Conservation (phyloP, 805 yeast species). For the Clavispora carvajalis region DNA sequence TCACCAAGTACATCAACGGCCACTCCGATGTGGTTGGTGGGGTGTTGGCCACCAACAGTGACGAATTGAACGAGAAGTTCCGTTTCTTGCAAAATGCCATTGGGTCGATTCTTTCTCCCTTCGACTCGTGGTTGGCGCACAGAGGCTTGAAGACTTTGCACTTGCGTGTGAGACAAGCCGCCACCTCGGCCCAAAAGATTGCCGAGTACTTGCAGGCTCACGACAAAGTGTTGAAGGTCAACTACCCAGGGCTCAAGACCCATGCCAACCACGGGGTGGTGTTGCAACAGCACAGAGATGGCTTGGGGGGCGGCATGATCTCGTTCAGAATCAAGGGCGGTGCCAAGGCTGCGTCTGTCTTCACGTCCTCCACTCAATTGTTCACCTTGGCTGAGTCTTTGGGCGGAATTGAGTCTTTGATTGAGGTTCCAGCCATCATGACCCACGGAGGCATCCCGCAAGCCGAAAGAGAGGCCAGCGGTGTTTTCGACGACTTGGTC, state of each 20-base stretch:
- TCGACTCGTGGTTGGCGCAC: constrained; percentile 90
- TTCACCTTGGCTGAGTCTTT: constrained; percentile 86
- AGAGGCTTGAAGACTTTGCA: constrained; percentile 86
- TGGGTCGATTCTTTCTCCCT: constrained; percentile 87
- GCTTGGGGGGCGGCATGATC: constrained; percentile 88
- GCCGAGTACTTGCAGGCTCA: constrained; percentile 56
- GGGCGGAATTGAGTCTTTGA: constrained; percentile 82
- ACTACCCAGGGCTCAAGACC: constrained; percentile 76
- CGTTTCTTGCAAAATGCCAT: constrained; percentile 81
- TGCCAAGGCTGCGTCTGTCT: constrained; percentile 65
- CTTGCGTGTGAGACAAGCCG: constrained; percentile 68
- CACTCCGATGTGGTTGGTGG: constrained; percentile 92
- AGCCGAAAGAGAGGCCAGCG: constrained; percentile 70
- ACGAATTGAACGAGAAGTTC: constrained; percentile 54
- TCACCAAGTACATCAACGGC: constrained; percentile 87
- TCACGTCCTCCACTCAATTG: constrained; percentile 67
- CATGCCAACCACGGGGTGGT: constrained; percentile 64
- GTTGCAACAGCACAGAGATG: constrained; percentile 70
- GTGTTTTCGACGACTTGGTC: constrained; percentile 76
- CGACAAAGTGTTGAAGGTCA: constrained; percentile 57
- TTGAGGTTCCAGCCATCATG: constrained; percentile 89
- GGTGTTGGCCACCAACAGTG: constrained; percentile 65
- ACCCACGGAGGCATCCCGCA: constrained; percentile 88
- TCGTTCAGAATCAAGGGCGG: constrained; percentile 85
- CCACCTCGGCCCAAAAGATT: constrained; percentile 59